These are phyloP conservation scores for Aspergillus viridinutans DNA, from an alignment of 2,329 filamentous ascomycete genomes.

Conservation along the genomic window DNA sequence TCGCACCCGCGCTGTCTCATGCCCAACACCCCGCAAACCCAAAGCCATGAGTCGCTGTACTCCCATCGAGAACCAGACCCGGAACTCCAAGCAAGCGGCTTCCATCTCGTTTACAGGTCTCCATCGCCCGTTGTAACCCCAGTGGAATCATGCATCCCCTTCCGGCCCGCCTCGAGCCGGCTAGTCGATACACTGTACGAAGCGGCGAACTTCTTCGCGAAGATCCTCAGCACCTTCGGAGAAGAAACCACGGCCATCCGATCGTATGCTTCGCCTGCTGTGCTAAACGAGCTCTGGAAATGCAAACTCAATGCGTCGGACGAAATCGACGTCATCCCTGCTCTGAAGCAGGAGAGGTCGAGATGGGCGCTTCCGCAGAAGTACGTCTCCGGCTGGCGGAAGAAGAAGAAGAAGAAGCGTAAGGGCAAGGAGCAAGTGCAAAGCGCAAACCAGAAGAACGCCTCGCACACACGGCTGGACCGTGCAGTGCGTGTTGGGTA, in stretches of 20 bases:
- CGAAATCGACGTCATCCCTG: not conserved
- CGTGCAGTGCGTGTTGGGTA: not conserved
- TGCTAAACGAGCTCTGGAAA: constrained; percentile 6
- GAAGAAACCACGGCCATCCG: constrained; percentile 3
- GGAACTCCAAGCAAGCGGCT: not conserved
- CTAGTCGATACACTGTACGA: constrained; percentile 12
- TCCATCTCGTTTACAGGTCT: not conserved
- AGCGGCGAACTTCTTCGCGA: constrained; percentile 16
- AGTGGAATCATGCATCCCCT: not conserved
- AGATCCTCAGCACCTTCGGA: constrained; percentile 9
- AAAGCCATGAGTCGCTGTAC: not conserved
- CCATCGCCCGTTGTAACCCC: not conserved
- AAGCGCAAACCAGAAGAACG: not conserved
- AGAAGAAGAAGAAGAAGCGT: not conserved
- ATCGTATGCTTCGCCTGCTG: not conserved
- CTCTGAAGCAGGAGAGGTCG: not conserved
- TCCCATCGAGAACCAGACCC: not conserved
- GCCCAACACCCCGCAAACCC: not conserved
- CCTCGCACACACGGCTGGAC: not conserved
- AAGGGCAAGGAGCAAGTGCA: not conserved
- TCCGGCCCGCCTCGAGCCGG: constrained; percentile 10
- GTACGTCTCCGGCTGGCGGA: not conserved
- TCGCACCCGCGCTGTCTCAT: not conserved
- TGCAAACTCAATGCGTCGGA: not conserved
- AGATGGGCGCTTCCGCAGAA: not conserved